Evolutionary conservation across 768 basidiomycete genomes (phyloP), one percentile per base, ranked within the genome.

Genomic region (Coprinopsis strossmayeri): DNA sequence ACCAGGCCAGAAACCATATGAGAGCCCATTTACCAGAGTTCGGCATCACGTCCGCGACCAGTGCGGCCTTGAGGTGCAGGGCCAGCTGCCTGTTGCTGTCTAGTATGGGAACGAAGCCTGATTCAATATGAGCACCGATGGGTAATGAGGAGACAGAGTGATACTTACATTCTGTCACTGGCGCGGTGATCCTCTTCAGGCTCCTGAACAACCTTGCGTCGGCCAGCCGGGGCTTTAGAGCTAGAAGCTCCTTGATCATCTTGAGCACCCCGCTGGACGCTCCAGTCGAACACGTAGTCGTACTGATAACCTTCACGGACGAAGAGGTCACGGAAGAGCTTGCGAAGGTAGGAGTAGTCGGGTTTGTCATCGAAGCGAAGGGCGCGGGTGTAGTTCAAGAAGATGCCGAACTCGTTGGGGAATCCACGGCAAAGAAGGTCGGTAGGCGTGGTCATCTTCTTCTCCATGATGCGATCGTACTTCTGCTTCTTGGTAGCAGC

Each of bases 401-500:
- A 98, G 59, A 98, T 96, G 34, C 93, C 95, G 56, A 98, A 96
- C 72, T 99, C 96, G 74, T 93, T 94, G 53, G 96, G 95, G 81
- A 96, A 98, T n/a, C 91, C 93, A 57, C 95, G 93, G 75, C 95
- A 98, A 24, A 99, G 82, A 50, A 95, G 76, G 65, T 98, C 93
- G 44, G 91, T 94, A 12, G 93, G 91, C 0, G 93, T 96, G 30
- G 96, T 97, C 93, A 99, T 98, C 82, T 99, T 99, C 82, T 99
- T 99, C 73, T 99, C 96, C 96, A 99, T 99, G 74, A 99, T 99
- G 52, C 96, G 87, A 70, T 98, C 96, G 69, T 98, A 98, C 75
- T 99, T 99, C 78, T 99, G 96, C 82, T 99, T 99, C 91, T 99
- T 99, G 51, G 96, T 99, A 34, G 95, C 95, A 52, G 96, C 96